phyloP scores from a whole-genome alignment of 768 basidiomycete genomes.

The Lactifluus hygrophoroides region DNA sequence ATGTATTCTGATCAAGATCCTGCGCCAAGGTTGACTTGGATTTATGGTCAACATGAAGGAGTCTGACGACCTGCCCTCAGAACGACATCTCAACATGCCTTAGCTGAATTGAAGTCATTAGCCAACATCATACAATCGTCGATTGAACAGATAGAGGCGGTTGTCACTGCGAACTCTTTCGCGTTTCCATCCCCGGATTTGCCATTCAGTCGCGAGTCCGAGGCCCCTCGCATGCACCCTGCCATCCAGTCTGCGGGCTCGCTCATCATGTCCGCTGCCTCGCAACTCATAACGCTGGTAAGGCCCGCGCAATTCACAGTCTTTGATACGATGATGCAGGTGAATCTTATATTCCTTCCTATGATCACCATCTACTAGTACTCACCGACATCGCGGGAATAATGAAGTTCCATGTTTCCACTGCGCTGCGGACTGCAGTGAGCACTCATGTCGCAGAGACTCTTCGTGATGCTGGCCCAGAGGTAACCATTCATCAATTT shows the following conservation, averaged over 20 bases:
- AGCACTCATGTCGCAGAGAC: slow-evolving; percentile 13
- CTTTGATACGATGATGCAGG: not conserved
- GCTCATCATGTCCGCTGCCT: not conserved
- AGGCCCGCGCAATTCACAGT: not conserved
- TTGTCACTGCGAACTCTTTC: not conserved
- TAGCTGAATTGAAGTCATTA: slow-evolving; percentile 3
- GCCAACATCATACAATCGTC: slow-evolving; percentile 8
- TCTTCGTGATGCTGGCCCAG: slow-evolving; percentile 13
- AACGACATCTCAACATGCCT: not conserved
- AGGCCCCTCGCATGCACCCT: not conserved
- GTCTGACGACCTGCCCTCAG: not conserved
- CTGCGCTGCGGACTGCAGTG: not conserved
- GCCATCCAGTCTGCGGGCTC: not conserved
- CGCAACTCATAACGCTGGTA: not conserved
- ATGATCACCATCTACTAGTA: too few species aligned
- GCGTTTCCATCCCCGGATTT: not conserved
- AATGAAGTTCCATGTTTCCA: not conserved
- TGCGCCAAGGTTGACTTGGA: too few species aligned
- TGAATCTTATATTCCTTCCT: not conserved
- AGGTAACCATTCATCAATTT: not conserved
- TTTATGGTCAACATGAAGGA: too few species aligned
- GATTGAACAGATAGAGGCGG: not conserved
- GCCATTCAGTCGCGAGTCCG: not conserved
- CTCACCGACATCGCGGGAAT: not conserved
- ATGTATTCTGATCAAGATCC: too few species aligned